phyloP scores from a whole-genome alignment of 768 basidiomycete genomes.

The Gymnopilus dilepis region DNA sequence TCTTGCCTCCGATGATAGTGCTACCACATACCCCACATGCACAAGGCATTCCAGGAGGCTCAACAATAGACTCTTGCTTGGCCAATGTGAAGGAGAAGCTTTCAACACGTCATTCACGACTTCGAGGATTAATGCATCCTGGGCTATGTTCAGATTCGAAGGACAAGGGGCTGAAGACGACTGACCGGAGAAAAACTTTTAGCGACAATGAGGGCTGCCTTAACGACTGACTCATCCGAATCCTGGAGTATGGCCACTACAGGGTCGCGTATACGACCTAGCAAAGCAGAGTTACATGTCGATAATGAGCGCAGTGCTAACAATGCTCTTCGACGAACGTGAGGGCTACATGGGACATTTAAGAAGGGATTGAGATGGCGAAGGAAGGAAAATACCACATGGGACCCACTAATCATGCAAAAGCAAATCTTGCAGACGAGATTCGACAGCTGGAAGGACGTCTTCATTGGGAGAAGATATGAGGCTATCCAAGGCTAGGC shows the following conservation, averaged over 20 bases:
- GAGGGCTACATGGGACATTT: slow-evolving; percentile 44
- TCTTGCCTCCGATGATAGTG: not conserved
- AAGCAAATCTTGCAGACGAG: slow-evolving; percentile 66
- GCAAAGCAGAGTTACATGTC: slow-evolving; percentile 46
- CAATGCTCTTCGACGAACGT: slow-evolving; percentile 67
- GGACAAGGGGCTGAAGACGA: not conserved
- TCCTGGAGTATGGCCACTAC: slow-evolving; percentile 50
- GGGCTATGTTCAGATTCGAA: not conserved
- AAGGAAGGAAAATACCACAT: slow-evolving; percentile 27
- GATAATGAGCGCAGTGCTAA: slow-evolving; percentile 62
- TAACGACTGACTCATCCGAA: slow-evolving; percentile 45
- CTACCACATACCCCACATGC: slow-evolving; percentile 17
- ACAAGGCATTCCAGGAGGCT: slow-evolving; percentile 20
- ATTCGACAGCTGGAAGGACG: slow-evolving; percentile 77
- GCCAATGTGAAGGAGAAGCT: slow-evolving; percentile 16
- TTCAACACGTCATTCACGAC: slow-evolving; percentile 24
- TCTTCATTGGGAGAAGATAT: slow-evolving; percentile 66
- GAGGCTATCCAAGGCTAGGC: slow-evolving; percentile 74
- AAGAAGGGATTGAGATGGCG: slow-evolving; percentile 15
- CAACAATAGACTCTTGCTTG: slow-evolving; percentile 18
- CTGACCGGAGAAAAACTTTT: slow-evolving; percentile 29
- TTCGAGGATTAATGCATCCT: slow-evolving; percentile 18
- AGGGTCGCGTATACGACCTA: slow-evolving; percentile 46
- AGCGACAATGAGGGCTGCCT: slow-evolving; percentile 49
- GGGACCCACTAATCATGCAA: slow-evolving; percentile 77